phyloP scores from a whole-genome alignment of 2,329 filamentous ascomycete genomes.

The Ascochyta koolunga region DNA sequence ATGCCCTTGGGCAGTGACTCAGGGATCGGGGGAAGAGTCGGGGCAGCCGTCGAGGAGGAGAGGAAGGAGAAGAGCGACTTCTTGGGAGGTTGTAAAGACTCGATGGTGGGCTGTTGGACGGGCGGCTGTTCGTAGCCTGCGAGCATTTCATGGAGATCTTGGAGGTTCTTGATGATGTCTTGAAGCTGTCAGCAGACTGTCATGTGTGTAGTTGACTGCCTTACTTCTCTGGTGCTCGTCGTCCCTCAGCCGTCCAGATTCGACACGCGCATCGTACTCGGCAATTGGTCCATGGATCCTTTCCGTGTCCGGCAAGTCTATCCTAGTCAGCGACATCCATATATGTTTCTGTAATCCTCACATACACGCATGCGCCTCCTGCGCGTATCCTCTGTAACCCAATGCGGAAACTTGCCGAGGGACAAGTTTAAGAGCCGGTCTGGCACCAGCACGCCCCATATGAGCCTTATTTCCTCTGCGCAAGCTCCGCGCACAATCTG shows the following conservation, averaged over 20 bases:
- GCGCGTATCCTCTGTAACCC: slow-evolving; percentile 37
- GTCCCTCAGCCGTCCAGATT: slow-evolving; percentile 74
- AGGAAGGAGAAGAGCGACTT: slow-evolving; percentile 68
- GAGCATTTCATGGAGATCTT: slow-evolving; percentile 87
- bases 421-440: slow-evolving; percentile 9
- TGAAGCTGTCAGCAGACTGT: slow-evolving; percentile 10
- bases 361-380: slow-evolving; percentile 33
- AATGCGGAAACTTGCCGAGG: slow-evolving; percentile 13
- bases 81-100: slow-evolving; percentile 65
- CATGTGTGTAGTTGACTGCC: slow-evolving; percentile 19
- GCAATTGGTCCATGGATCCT: slow-evolving; percentile 71
- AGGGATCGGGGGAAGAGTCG: slow-evolving; percentile 62
- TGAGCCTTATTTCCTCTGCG: slow-evolving; percentile 15
- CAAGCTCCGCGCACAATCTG: slow-evolving; percentile 29
- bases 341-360: background rate
- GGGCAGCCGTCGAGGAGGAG: slow-evolving; percentile 52
- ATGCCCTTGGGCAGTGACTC: slow-evolving; percentile 81
- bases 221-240: slow-evolving; percentile 89
- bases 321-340: slow-evolving; percentile 9
- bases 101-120: slow-evolving; percentile 77
- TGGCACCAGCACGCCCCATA: slow-evolving; percentile 7
- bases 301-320: slow-evolving; percentile 22
- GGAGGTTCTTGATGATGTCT: slow-evolving; percentile 88
- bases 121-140: slow-evolving; percentile 73
- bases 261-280: slow-evolving; percentile 86